Conservation (phyloP, 176 grass and related monocot genomes). For the Avena atlantica region DNA sequence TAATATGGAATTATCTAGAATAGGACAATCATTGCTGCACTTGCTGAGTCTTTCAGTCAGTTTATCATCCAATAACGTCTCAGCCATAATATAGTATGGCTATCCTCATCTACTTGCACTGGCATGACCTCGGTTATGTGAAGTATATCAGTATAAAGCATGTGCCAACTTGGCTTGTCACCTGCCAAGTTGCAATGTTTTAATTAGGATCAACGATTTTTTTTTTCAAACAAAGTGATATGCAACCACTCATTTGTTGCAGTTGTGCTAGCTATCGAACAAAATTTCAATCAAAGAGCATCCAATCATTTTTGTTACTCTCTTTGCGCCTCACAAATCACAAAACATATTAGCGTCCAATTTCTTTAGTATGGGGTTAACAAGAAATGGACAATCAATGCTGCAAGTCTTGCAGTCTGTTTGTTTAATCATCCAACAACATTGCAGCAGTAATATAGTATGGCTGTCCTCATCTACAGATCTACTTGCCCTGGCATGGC, state of each 20-base stretch:
- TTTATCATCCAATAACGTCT: not conserved
- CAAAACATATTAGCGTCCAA: too few relatives aligned
- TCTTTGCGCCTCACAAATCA: not conserved
- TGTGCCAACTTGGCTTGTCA: not conserved
- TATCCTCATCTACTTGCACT: not conserved
- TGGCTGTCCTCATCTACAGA: not conserved
- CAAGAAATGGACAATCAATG: not conserved
- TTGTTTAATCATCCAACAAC: not conserved
- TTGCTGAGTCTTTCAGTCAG: not conserved
- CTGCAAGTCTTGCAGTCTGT: not conserved
- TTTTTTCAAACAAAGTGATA: not conserved
- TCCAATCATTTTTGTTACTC: not conserved
- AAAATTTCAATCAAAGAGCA: not conserved
- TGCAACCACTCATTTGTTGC: not conserved
- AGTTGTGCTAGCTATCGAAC: not conserved
- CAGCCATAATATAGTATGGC: not conserved
- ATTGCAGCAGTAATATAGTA: not conserved
- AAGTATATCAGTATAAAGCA: too few relatives aligned
- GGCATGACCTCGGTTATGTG: too few relatives aligned
- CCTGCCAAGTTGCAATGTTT: not conserved
- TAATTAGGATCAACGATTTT: not conserved
- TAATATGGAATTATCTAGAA: not conserved
- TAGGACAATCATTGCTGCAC: not conserved
- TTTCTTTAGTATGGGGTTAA: not conserved
- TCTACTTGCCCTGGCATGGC: not conserved